Percentiles rank a stretch among this genome's conserved stretches.
These are phyloP conservation scores for Deuterostichococcus epilithicus DNA, from an alignment of 139 green algal genomes.

Conservation along the genomic window DNA sequence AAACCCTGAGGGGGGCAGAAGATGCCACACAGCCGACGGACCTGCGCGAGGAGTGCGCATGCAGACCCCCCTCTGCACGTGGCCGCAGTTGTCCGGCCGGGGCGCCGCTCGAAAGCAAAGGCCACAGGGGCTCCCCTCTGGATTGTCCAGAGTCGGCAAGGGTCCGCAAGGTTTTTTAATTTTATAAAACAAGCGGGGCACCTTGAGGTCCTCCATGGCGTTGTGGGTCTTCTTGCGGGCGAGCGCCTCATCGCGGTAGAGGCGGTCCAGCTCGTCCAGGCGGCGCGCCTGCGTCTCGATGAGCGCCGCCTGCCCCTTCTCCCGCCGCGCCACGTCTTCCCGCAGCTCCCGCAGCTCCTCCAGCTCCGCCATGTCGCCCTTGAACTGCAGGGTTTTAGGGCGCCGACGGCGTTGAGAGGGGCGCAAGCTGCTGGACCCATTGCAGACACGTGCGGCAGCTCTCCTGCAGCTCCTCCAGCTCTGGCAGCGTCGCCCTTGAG, in stretches of 20 bases:
- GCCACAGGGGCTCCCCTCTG: no score
- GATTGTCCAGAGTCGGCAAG: no score
- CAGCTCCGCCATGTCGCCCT: constrained; percentile 71
- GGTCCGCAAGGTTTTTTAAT: no score
- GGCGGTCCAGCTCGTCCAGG: constrained; percentile 88
- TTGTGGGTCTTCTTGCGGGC: constrained; percentile 78
- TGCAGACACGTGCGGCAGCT: not conserved
- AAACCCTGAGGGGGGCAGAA: no score
- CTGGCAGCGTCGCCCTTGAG: constrained; percentile 1
- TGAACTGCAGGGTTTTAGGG: constrained; percentile 26
- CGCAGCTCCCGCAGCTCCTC: constrained; percentile 91
- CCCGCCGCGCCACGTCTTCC: constrained; percentile 84
- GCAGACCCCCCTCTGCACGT: no score
- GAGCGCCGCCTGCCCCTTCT: constrained; percentile 81
- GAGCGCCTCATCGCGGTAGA: constrained; percentile 72
- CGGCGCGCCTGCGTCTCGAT: constrained; percentile 81
- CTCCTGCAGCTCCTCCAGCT: constrained; percentile 32
- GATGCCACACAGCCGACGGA: no score
- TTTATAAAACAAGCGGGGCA: not conserved
- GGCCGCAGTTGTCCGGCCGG: no score
- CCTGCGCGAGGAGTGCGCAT: no score
- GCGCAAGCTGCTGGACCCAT: no score
- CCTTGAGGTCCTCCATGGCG: constrained; percentile 92
- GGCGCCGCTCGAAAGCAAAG: no score
- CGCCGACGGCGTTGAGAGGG: no score